Base-by-base conservation (phyloP, 1,284 basidiomycete species). In the Cystobasidium slooffiae region DNA sequence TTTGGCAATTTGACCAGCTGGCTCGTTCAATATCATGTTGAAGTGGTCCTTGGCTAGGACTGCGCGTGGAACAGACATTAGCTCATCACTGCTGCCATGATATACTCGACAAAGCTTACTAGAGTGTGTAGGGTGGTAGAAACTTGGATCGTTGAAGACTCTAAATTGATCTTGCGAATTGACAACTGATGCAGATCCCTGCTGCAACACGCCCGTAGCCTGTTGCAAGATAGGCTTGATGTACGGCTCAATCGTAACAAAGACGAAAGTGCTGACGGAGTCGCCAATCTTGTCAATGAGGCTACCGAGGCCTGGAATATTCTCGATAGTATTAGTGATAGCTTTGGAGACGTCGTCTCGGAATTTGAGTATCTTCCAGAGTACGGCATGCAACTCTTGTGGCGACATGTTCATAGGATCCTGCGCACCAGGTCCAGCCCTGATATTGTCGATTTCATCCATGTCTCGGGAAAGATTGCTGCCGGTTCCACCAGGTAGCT, bases 301-400 rank as follows among this genome's bases (percentile, higher is more conserved):
- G 0, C 89, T 59, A 47, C 74, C 78, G n/a, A 87, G 82, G 16
- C 86, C 86, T 0, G 86, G 86, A 61, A 91, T 86, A 18, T 64
- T 49, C 86, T 90, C 91, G 76, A 97, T 94, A 0, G 90, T 94
- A 78, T 87, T 88, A 80, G 90, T 88, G 72, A 97, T 93, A 81
- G 88, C 90, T 87, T 88, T 83, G 66, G 85, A 84, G 61, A 89
- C 83, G 47, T 87, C 87, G 83, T 97, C 94, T 65, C 93, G 86
- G 83, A 95, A 94, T 58, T 86, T 88, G 79, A 97, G 83, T 12
- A 97, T 88, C 83, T 92, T 88, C 93, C 93, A 96, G 16, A 96
- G 83, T 3, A 88, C 88, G 2, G 87, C 84, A 82, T 95, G 91
- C 22, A 96, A 81, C 82, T 97, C 93, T 81, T 95, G 91, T 0